A percentile compares a stretch with the other conserved stretches of the same genome.
phyloP scores from a whole-genome alignment of 106 monocot genomes.

The Platanthera zijinensis region DNA sequence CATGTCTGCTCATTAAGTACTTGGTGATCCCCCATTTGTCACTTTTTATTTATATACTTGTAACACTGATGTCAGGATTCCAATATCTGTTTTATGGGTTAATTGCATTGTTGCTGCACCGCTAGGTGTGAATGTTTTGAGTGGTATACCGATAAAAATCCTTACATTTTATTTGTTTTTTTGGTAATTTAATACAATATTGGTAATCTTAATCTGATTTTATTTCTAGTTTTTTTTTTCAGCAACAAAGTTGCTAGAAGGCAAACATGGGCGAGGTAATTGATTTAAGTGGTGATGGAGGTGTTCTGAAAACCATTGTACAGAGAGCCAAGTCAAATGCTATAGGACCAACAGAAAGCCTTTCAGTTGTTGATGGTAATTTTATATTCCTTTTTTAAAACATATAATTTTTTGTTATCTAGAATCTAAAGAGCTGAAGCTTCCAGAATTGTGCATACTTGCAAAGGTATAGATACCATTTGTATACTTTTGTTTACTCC shows the following conservation, averaged over 20 bases:
- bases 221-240: neutral
- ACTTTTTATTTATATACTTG: too few relatives aligned
- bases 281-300: constrained; percentile 87
- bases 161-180: too few relatives aligned
- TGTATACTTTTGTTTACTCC: neutral
- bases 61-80: too few relatives aligned
- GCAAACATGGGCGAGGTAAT: constrained; percentile 46
- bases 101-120: too few relatives aligned
- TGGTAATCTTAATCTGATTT: neutral
- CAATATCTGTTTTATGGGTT: too few relatives aligned
- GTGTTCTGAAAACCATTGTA: constrained; percentile 63
- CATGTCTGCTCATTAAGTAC: too few relatives aligned
- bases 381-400: neutral
- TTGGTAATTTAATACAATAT: too few relatives aligned
- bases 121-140: too few relatives aligned
- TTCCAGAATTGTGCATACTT: neutral
- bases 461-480: neutral
- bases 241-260: neutral
- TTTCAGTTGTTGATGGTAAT: constrained; percentile 91
- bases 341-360: constrained; percentile 52
- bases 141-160: too few relatives aligned
- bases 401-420: neutral
- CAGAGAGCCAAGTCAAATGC: constrained; percentile 72
- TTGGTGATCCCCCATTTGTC: too few relatives aligned
- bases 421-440: neutral